Conservation (phyloP, 2,329 filamentous ascomycete species). For the Aspergillus ustus region DNA sequence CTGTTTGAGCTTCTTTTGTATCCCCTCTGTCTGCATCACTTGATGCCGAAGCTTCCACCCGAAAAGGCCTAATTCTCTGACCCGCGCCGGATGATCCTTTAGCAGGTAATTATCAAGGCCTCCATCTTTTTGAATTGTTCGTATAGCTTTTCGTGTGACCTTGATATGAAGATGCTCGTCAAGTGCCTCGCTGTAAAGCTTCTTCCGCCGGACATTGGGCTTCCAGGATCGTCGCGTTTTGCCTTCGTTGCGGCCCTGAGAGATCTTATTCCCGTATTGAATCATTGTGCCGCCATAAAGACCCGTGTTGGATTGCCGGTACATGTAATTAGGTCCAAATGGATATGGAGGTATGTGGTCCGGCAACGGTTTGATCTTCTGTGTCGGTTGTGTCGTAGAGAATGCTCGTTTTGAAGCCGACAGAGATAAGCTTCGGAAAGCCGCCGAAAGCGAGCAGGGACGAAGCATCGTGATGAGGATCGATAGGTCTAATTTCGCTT, state of each 20-base stretch:
- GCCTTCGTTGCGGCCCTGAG: constrained; percentile 53
- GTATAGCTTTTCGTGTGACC: constrained; percentile 50
- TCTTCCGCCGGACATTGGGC: constrained; percentile 55
- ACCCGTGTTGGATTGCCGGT: constrained; percentile 53
- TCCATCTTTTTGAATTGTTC: constrained; percentile 77
- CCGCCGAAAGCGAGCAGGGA: constrained; percentile 41
- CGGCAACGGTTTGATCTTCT: constrained; percentile 40
- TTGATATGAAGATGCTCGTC: constrained; percentile 50
- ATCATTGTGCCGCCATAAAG: constrained; percentile 53
- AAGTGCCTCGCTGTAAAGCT: constrained; percentile 51
- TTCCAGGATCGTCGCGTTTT: constrained; percentile 55
- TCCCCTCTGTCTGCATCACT: constrained; percentile 75
- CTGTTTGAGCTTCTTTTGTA: constrained; percentile 68
- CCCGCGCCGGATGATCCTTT: constrained; percentile 73
- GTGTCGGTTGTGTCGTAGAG: constrained; percentile 40
- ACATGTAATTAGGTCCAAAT: constrained; percentile 48
- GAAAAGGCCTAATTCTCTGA: constrained; percentile 84
- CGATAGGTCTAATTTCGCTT: constrained; percentile 37
- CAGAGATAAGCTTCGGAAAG: constrained; percentile 46
- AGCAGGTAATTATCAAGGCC: constrained; percentile 91
- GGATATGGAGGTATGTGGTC: constrained; percentile 52
- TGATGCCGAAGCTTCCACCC: constrained; percentile 92
- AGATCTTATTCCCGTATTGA: constrained; percentile 57
- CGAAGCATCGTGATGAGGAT: constrained; percentile 36
- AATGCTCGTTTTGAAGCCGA: constrained; percentile 43